Conservation (phyloP, 805 yeast species). For the Lipomyces orientalis region DNA sequence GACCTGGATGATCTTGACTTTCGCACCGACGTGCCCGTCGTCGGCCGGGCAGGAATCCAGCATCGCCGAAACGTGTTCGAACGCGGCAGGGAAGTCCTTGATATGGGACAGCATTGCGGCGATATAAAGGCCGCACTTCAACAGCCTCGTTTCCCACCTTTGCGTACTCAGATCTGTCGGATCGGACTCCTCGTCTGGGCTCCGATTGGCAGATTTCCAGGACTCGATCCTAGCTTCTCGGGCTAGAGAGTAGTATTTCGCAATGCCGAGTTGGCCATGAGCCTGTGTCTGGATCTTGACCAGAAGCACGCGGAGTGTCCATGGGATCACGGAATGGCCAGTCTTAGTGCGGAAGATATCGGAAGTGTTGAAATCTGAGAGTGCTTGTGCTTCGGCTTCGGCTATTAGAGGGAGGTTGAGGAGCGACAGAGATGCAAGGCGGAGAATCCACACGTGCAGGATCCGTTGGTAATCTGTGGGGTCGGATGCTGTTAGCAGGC, state of each 20-base stretch:
- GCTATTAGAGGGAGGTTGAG: conserved; percentile 40
- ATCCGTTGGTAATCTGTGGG: conserved; percentile 28
- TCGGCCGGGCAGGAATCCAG: conserved; percentile 15
- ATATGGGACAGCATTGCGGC: conserved; percentile 45
- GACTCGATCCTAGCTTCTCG: conserved; percentile 45
- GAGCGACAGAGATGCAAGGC: conserved; percentile 23
- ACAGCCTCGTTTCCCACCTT: conserved; percentile 11
- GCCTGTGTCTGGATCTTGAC: conserved; percentile 45
- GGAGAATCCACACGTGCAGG: conserved; percentile 30
- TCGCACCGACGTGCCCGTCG: background rate
- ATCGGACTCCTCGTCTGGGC: background rate
- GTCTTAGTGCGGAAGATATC: conserved; percentile 36
- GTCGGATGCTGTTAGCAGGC: conserved; percentile 14
- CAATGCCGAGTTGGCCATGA: conserved; percentile 45
- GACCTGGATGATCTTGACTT: conserved; percentile 15
- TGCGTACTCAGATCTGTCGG: background rate
- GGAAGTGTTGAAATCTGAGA: conserved; percentile 41
- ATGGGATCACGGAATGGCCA: conserved; percentile 41
- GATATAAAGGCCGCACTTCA: conserved; percentile 36
- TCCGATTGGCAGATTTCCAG: conserved; percentile 10
- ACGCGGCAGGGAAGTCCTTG: conserved; percentile 45
- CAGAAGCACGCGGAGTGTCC: conserved; percentile 45
- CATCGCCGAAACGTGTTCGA: conserved; percentile 40
- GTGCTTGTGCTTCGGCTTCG: conserved; percentile 42
- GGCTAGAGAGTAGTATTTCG: conserved; percentile 45